Conservation (phyloP, 1,284 basidiomycete genomes). For the Marasmius sp. region DNA sequence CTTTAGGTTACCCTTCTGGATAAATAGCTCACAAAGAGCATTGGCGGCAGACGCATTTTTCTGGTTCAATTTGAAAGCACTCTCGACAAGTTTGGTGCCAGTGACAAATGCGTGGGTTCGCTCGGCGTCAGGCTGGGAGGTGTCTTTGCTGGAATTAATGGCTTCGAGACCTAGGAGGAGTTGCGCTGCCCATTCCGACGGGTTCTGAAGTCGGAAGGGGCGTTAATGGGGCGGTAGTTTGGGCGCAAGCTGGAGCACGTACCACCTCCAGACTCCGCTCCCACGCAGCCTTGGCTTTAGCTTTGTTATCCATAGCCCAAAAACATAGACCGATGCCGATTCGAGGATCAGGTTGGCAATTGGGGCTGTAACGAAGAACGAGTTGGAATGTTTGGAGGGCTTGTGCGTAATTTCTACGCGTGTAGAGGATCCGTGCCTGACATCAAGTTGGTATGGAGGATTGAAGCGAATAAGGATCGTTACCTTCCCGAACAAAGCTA, state of each 20-base stretch:
- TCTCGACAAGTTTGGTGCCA: slow-evolving; percentile 70
- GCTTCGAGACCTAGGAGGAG: slow-evolving; percentile 82
- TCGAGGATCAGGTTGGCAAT: slow-evolving; percentile 84
- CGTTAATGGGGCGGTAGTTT: background rate
- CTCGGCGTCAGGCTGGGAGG: slow-evolving; percentile 56
- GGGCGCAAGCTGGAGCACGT: slow-evolving; percentile 29
- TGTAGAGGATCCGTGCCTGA: slow-evolving; percentile 82
- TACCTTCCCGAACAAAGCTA: slow-evolving; percentile 80
- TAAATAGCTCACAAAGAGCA: slow-evolving; percentile 72
- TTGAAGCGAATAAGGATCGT: background rate
- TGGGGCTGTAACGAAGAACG: slow-evolving; percentile 74
- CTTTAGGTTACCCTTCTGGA: slow-evolving; percentile 63
- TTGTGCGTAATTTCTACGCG: slow-evolving; percentile 72
- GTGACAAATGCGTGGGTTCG: slow-evolving; percentile 53
- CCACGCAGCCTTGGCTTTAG: slow-evolving; percentile 85
- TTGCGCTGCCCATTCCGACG: slow-evolving; percentile 72
- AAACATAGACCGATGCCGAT: slow-evolving; percentile 92
- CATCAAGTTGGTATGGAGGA: slow-evolving; percentile 1
- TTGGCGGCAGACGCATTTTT: slow-evolving; percentile 77
- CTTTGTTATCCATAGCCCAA: slow-evolving; percentile 82
- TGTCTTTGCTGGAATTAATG: slow-evolving; percentile 78
- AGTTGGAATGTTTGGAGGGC: slow-evolving; percentile 85
- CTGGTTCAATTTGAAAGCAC: slow-evolving; percentile 76
- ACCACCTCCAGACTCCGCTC: slow-evolving; percentile 82
- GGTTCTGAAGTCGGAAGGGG: slow-evolving; percentile 53